Evolutionary conservation across 2,329 filamentous ascomycete genomes (phyloP).

Genomic region (Cryphonectria radicalis): DNA sequence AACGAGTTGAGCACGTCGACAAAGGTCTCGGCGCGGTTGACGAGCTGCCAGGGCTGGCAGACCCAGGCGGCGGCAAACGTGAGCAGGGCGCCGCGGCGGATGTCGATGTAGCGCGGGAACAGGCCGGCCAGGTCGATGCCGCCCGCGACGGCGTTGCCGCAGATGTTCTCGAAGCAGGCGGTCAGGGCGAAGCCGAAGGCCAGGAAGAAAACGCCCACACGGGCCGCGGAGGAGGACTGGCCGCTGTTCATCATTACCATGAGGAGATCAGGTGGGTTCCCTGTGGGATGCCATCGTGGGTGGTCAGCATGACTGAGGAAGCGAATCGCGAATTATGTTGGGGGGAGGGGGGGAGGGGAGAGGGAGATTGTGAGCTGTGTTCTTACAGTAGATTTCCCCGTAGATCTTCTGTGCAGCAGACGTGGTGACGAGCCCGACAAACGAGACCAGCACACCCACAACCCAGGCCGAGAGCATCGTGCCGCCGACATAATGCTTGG

Average conservation of each 20-base stretch:
- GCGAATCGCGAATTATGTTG: no score
- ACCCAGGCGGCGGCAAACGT: constrained; percentile 38
- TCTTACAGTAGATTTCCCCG: constrained; percentile 48
- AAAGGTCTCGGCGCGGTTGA: constrained; percentile 38
- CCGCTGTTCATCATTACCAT: constrained; percentile 50
- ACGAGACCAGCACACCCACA: constrained; percentile 45
- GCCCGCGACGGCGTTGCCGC: constrained; percentile 40
- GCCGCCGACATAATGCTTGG: constrained; percentile 44
- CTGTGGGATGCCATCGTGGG: background rate
- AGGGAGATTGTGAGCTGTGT: background rate
- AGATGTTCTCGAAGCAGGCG: constrained; percentile 44
- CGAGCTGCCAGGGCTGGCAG: constrained; percentile 40
- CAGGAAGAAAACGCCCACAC: constrained; percentile 39
- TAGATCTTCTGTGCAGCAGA: constrained; percentile 49
- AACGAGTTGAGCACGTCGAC: constrained; percentile 44
- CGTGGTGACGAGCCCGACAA: constrained; percentile 48
- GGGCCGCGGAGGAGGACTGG: constrained; percentile 40
- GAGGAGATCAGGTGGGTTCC: constrained; percentile 45
- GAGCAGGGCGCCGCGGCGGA: constrained; percentile 41
- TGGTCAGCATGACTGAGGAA: background rate
- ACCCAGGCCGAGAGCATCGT: constrained; percentile 45
- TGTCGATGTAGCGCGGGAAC: constrained; percentile 38
- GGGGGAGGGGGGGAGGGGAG: background rate
- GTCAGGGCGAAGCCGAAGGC: constrained; percentile 45
- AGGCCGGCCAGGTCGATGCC: constrained; percentile 35